Base-by-base conservation (phyloP, 805 yeast species). In the Metschnikowia matae region DNA sequence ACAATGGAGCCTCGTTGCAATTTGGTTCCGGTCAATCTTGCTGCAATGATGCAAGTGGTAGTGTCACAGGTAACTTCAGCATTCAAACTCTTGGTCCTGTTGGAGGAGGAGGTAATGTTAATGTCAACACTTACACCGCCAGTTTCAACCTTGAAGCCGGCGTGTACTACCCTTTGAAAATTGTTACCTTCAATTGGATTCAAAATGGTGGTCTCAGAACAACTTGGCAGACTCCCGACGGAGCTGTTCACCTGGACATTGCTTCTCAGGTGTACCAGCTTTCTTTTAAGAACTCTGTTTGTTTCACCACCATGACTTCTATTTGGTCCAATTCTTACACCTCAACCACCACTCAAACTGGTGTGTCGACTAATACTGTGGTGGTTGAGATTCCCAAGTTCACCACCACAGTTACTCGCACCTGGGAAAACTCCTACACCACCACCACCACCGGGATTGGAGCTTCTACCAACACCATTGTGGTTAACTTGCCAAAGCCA, bases 301-400 rank as follows among this genome's bases (percentile, higher is more conserved):
- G 57, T 35, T 37, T 31, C 35, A 40, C 53, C 29, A 42, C 55
- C n/a, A 10, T 35, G 35, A 44, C 48, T 7, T 34, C 45, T 10
- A 36, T 34, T 14, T 49, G 55, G 52, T 17, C 48, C 14, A 35
- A 36, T 44, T 13, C 50, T 11, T 35, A 7, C 45, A 44, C 54
- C 1, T 38, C 55, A 7, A 48, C 54, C 34, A 32, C 46, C 6
- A 51, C 54, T 6, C 34, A 21, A 14, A 44, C 41, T 1, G 54
- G 51, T 17, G 31, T 4, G 11, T 26, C 34, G 18, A 63, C 65
- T n/a, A 61, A 53, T 11, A 61, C 66, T 4, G 62, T 61, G 13
- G 51, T 49, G 4, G 53, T 60, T 6, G 51, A 48, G 15, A 39
- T 50, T 10, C 55, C 55, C 13, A 49, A 43, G 2, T 49, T 48